A percentile compares a stretch with the other conserved stretches of the same genome.
Evolutionary conservation across 2,329 filamentous ascomycete species (phyloP).

Genomic region (Pyrenochaeta sp.): DNA sequence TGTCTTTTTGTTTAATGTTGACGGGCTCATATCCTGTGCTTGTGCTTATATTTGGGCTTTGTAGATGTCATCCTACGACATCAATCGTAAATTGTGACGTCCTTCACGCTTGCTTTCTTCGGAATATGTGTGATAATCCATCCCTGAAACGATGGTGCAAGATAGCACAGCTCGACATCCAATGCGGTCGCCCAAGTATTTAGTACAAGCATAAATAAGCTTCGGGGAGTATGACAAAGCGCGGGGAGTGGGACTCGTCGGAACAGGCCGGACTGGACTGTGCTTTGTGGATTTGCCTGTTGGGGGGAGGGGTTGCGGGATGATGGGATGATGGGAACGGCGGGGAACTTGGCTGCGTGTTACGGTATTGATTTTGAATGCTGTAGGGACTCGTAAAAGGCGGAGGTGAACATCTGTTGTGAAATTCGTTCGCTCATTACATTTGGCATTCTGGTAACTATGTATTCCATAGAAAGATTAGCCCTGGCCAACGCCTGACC

Average conservation of each 20-base stretch:
- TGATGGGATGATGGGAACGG: not conserved
- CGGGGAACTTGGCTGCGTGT: not conserved
- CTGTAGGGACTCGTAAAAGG: not conserved
- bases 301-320: not conserved
- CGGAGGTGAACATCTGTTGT: not conserved
- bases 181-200: not conserved
- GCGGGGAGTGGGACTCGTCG: not conserved
- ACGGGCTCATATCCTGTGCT: no score
- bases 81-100: no score
- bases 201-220: not conserved
- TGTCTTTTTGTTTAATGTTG: no score
- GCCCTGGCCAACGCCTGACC: constrained; percentile 15
- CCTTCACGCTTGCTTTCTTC: no score
- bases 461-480: not conserved
- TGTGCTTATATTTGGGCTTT: no score
- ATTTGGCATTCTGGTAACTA: constrained; percentile 5
- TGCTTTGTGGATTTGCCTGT: not conserved
- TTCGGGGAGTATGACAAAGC: not conserved
- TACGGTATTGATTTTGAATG: not conserved
- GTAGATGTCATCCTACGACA: no score
- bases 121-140: no score
- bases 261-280: not conserved
- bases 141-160: no score
- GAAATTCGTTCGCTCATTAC: not conserved
- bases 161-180: no score